A percentile compares a stretch with the other conserved stretches of the same genome.
Evolutionary conservation across 2,329 filamentous ascomycete genomes (phyloP).

Genomic region (Fusarium odoratissimum): DNA sequence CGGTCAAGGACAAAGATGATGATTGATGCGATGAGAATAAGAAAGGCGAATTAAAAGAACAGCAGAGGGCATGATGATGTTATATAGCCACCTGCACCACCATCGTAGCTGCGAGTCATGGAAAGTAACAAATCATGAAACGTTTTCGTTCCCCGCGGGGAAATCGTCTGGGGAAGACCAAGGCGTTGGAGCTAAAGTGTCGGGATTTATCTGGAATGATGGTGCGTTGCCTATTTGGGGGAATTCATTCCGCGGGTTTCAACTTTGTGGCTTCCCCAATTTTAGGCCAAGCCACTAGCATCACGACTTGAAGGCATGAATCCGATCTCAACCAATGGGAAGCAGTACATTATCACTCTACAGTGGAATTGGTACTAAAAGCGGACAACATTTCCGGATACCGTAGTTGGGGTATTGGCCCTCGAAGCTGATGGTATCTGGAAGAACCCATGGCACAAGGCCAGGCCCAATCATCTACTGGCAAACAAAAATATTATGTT

Average conservation of each 20-base stretch:
- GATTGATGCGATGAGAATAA: not conserved
- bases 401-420: not conserved
- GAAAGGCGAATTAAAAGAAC: too few species aligned
- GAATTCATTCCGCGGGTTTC: not conserved
- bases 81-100: not conserved
- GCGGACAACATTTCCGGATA: not conserved
- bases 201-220: not conserved
- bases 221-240: not conserved
- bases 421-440: not conserved
- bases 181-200: not conserved
- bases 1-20: not conserved
- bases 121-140: not conserved
- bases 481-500: not conserved
- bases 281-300: not conserved
- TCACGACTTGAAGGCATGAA: not conserved
- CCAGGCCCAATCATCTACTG: too few species aligned
- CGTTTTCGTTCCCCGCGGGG: not conserved
- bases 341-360: rapidly evolving
- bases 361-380: not conserved
- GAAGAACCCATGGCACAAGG: too few species aligned
- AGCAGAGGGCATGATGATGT: not conserved
- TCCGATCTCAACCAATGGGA: not conserved
- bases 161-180: not conserved
- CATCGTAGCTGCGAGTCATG: not conserved
- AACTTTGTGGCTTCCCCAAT: not conserved